These are phyloP conservation scores for Talaromyces ruber DNA, from an alignment of 495 filamentous ascomycete genomes.

Conservation along the genomic window DNA sequence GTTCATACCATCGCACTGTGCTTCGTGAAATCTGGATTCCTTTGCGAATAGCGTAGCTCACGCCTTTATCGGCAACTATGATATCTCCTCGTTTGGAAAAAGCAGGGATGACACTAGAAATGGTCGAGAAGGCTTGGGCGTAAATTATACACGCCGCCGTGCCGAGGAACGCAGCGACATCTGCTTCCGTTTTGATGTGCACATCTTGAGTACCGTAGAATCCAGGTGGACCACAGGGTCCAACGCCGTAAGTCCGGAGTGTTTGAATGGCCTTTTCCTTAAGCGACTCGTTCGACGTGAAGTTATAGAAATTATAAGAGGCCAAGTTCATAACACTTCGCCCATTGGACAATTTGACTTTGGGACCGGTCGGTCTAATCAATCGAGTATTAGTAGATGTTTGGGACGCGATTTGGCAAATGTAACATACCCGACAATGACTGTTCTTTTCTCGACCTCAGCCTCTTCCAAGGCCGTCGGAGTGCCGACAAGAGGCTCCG, in stretches of 20 bases:
- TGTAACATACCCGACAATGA: slow-evolving; percentile 70
- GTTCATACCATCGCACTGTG: slow-evolving; percentile 87
- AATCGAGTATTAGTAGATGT: background rate
- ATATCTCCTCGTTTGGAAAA: slow-evolving; percentile 97
- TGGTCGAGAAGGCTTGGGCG: slow-evolving; percentile 89
- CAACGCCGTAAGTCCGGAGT: slow-evolving; percentile 89
- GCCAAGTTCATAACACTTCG: slow-evolving; percentile 86
- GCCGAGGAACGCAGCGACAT: slow-evolving; percentile 84
- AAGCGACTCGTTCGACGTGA: slow-evolving; percentile 80
- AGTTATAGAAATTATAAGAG: slow-evolving; percentile 95
- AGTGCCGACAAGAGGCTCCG: slow-evolving; percentile 76
- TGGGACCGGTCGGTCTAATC: slow-evolving; percentile 75
- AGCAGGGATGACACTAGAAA: slow-evolving; percentile 86
- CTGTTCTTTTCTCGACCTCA: slow-evolving; percentile 75
- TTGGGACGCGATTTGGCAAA: background rate
- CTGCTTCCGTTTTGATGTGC: slow-evolving; percentile 91
- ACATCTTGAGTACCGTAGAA: slow-evolving; percentile 99
- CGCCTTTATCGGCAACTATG: slow-evolving; percentile 93
- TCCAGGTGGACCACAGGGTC: slow-evolving; percentile 89
- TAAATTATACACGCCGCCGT: slow-evolving; percentile 87
- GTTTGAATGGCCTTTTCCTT: slow-evolving; percentile 93
- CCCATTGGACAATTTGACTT: slow-evolving; percentile 80
- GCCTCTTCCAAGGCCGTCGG: slow-evolving; percentile 64
- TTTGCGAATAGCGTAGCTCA: slow-evolving; percentile 89
- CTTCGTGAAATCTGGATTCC: slow-evolving; percentile 89